Conservation (phyloP, 768 basidiomycete genomes). For the Termitomyces bulborhizus region DNA sequence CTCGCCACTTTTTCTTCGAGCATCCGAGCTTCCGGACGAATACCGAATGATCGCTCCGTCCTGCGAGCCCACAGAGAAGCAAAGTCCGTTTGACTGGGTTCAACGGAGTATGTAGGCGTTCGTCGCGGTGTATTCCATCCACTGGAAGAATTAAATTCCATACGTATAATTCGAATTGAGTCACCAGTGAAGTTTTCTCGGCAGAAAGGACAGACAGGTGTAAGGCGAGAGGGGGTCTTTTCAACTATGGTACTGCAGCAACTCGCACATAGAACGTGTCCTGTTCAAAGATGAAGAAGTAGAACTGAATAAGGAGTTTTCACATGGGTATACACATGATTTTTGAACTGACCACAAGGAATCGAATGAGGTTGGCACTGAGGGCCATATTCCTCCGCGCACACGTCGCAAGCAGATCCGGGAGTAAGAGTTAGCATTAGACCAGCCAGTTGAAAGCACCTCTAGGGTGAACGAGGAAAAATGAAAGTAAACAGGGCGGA, state of each 20-base stretch:
- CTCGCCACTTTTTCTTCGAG: conserved; percentile 75
- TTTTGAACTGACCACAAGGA: conserved; percentile 60
- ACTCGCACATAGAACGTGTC: conserved; percentile 72
- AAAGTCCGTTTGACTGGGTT: conserved; percentile 40
- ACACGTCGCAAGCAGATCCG: conserved; percentile 84
- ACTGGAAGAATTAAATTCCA: conserved; percentile 59
- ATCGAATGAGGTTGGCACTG: conserved; percentile 74
- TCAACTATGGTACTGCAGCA: conserved; percentile 80
- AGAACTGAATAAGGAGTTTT: conserved; percentile 21
- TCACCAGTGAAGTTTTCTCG: conserved; percentile 67
- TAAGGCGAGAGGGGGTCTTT: conserved; percentile 64
- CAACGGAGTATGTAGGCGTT: conserved; percentile 32
- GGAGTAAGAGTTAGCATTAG: conserved; percentile 77
- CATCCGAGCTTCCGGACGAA: conserved; percentile 51
- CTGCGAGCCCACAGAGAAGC: conserved; percentile 36
- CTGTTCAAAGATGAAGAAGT: conserved; percentile 29
- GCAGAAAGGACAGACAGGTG: conserved; percentile 83
- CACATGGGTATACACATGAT: conserved; percentile 13
- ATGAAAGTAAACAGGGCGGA: conserved; percentile 35
- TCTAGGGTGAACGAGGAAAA: conserved; percentile 32
- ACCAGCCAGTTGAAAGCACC: conserved; percentile 38
- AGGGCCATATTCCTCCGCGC: conserved; percentile 78
- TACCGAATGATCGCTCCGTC: conserved; percentile 37
- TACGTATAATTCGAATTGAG: conserved; percentile 68
- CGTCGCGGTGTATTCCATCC: conserved; percentile 67